Conservation (phyloP, 2,329 filamentous ascomycete genomes). For the Aspergillus brunneoviolaceus region DNA sequence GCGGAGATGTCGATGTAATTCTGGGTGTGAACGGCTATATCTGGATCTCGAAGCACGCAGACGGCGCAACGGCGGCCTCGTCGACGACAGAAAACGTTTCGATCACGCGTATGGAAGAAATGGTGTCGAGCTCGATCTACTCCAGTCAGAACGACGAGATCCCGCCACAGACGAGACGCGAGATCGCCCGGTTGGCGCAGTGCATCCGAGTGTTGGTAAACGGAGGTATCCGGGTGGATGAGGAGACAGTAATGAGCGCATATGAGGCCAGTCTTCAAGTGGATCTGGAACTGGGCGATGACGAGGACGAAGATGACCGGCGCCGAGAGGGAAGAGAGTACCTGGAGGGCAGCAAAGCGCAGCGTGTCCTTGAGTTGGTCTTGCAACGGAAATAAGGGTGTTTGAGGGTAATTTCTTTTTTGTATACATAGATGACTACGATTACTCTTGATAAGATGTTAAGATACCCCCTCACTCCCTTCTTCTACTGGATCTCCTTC, state of each 20-base stretch:
- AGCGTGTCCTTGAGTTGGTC: conserved; percentile 38
- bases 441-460: conserved; percentile 1
- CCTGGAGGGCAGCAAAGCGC: conserved; percentile 42
- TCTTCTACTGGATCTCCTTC: background rate
- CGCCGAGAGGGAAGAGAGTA: conserved; percentile 42
- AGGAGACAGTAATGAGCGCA: conserved; percentile 78
- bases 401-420: background rate
- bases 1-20: conserved; percentile 72
- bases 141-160: conserved; percentile 93
- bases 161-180: conserved; percentile 70
- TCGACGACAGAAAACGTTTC: conserved; percentile 55
- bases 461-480: conserved; percentile 11
- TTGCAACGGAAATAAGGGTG: conserved; percentile 16
- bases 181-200: conserved; percentile 81
- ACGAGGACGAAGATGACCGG: conserved; percentile 38
- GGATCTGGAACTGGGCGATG: conserved; percentile 43
- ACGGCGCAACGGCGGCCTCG: conserved; percentile 46
- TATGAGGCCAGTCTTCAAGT: conserved; percentile 81
- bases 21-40: conserved; percentile 96
- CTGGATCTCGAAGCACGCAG: conserved; percentile 84
- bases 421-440: conserved; percentile 14
- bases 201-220: conserved; percentile 82
- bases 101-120: conserved; percentile 86
- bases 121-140: conserved; percentile 80
- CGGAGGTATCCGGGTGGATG: conserved; percentile 79